Percentiles rank a stretch among this genome's conserved stretches.
phyloP scores from a whole-genome alignment of 257 asterid species.

The Henckelia pumila region DNA sequence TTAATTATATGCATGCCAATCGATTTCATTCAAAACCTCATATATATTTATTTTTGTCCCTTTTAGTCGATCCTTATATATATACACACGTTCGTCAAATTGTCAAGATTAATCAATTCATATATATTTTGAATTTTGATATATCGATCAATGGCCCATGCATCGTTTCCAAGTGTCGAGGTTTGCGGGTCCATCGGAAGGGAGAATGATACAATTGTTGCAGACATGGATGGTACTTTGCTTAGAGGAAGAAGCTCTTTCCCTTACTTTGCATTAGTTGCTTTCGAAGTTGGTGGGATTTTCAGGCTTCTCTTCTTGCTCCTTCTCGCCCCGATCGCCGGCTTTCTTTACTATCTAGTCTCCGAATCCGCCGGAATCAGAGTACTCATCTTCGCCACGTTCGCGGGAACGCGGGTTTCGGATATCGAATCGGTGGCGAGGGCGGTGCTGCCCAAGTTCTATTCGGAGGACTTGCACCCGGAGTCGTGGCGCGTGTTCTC shows the following conservation, averaged over 20 bases:
- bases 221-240: slow-evolving; percentile 65
- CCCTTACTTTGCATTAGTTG: slow-evolving; percentile 51
- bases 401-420: slow-evolving; percentile 36
- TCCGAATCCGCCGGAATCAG: slow-evolving; percentile 60
- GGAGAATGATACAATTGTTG: slow-evolving; percentile 54
- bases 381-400: slow-evolving; percentile 43
- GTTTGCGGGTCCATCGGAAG: slow-evolving; percentile 49
- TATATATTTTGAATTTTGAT: not conserved
- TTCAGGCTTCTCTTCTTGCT: slow-evolving; percentile 46
- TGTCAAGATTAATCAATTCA: not conserved
- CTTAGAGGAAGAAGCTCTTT: slow-evolving; percentile 55
- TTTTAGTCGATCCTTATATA: not conserved
- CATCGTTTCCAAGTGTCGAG: slow-evolving; percentile 42
- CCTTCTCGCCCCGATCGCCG: slow-evolving; percentile 47
- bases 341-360: slow-evolving; percentile 44
- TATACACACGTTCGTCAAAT: not conserved
- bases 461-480: slow-evolving; percentile 46
- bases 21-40: not conserved
- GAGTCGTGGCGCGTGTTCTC: slow-evolving; percentile 63
- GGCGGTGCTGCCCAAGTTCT: slow-evolving; percentile 56
- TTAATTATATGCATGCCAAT: too few relatives aligned
- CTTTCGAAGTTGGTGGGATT: slow-evolving; percentile 54
- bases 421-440: slow-evolving; percentile 55
- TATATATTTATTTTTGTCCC: slow-evolving; percentile 25
- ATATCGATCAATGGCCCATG: slow-evolving; percentile 19